Base-by-base conservation (phyloP, 805 yeast genomes). In the Myxozyma melibiosi region DNA sequence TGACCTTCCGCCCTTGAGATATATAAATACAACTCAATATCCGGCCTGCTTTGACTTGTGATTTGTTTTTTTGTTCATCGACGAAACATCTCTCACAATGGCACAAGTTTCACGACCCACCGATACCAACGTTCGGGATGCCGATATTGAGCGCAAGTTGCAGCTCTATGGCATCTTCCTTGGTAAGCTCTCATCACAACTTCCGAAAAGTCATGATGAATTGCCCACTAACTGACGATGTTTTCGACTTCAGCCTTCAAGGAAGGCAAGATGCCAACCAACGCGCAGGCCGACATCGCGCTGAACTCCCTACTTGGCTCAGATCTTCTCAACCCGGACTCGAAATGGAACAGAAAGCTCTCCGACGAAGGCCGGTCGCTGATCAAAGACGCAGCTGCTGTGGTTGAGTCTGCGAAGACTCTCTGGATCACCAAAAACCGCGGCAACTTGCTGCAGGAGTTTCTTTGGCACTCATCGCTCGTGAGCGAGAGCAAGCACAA, bases 241-340 rank as follows among this genome's bases (percentile, higher is more conserved):
- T n/a, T 8, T 30, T 5, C 27, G 18, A 24, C 42, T n/a, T 4
- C 20, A 45, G 66, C 65, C 11, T 30, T 62, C 55, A 30, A 47
- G 41, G 5, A 39, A 8, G 66, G 66, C 38, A 62, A 62, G 49
- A 53, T 62, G 57, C 66, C 66, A 2, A 39, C 55, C 34, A 62
- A 62, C 49, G 48, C 53, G 22, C 65, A 61, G 35, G 43, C 57
- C n/a, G 61, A 61, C 37, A 49, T 55, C 30, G 63, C 65, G n/a
- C 20, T 61, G 20, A 50, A 40, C 20, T 61, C 65, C 13, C 38
- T 61, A 11, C 35, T 55, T 14, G 27, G 40, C 11, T 40, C 59
- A 14, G 53, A 47, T 14, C 22, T 50, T 16, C 20, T 61, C 20
- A 35, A 53, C 33, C 28, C 57, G 3, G 18, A 18, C 9, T 48